A percentile compares a stretch with the other conserved stretches of the same genome.
These are phyloP conservation scores for Dendrobium huoshanense DNA, from an alignment of 106 monocot species.

Conservation along the genomic window DNA sequence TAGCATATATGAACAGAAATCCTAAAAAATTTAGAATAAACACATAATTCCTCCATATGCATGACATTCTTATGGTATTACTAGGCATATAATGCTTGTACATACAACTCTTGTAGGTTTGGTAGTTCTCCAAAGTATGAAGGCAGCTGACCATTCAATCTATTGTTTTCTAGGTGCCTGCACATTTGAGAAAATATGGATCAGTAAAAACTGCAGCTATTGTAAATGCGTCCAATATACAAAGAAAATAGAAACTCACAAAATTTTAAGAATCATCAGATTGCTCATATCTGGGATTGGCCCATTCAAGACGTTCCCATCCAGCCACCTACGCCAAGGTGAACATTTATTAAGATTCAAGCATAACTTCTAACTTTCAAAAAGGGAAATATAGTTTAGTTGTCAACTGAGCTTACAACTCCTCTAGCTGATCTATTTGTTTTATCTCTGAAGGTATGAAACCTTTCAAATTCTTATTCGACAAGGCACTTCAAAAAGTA, in stretches of 20 bases:
- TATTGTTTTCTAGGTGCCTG: constrained; percentile 52
- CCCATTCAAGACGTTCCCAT: constrained; percentile 32
- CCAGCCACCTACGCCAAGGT: constrained; percentile 31
- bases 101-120: constrained; percentile 42
- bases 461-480: constrained; percentile 22
- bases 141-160: constrained; percentile 32
- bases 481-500: constrained; percentile 14
- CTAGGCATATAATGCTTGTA: background rate
- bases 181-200: background rate
- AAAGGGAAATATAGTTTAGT: background rate
- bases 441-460: constrained; percentile 22
- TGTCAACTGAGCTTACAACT: constrained; percentile 17
- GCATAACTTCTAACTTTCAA: background rate
- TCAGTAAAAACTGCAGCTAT: background rate
- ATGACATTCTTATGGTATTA: background rate
- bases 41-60: background rate
- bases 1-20: background rate
- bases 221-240: background rate
- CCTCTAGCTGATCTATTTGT: constrained; percentile 21
- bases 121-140: constrained; percentile 31
- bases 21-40: background rate
- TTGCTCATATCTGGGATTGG: constrained; percentile 35
- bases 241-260: constrained; percentile 21
- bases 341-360: constrained; percentile 1
- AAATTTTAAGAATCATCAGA: constrained; percentile 14